Evolutionary conservation across 345 rosid species (phyloP).

Genomic region (Brassica carinata): DNA sequence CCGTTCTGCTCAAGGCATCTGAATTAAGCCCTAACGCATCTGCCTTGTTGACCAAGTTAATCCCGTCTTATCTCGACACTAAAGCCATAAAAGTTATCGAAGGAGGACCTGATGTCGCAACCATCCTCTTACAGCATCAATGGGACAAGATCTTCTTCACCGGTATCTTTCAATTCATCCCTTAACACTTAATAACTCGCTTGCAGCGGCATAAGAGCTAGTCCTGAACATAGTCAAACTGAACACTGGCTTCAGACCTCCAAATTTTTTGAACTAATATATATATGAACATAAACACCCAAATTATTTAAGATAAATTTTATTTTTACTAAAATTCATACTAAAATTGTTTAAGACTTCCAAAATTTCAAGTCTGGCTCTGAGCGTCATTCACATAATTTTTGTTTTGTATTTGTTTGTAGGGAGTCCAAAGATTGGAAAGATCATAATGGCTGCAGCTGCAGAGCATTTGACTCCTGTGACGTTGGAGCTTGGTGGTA

Average conservation of each 20-base stretch:
- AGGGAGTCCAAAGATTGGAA: slow-evolving; percentile 80
- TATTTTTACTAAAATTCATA: too few relatives aligned
- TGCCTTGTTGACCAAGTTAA: slow-evolving; percentile 53
- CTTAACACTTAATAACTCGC: background rate
- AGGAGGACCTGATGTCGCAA: slow-evolving; percentile 63
- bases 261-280: too few relatives aligned
- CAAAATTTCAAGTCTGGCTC: too few relatives aligned
- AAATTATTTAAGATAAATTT: too few relatives aligned
- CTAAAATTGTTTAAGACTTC: too few relatives aligned
- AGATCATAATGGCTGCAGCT: slow-evolving; percentile 73
- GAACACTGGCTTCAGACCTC: too few relatives aligned
- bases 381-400: background rate
- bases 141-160: slow-evolving; percentile 98
- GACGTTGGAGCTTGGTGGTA: slow-evolving; percentile 87
- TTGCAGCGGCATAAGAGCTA: background rate
- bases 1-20: slow-evolving; percentile 77
- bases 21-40: slow-evolving; percentile 68
- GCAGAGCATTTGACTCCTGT: slow-evolving; percentile 85
- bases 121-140: slow-evolving; percentile 58
- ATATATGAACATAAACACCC: too few relatives aligned
- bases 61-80: slow-evolving; percentile 68
- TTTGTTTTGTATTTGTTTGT: slow-evolving; percentile 16
- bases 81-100: slow-evolving; percentile 65
- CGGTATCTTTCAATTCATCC: slow-evolving; percentile 36
- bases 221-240: too few relatives aligned